Conservation (phyloP, 768 basidiomycete species). For the Mrakia frigida region DNA sequence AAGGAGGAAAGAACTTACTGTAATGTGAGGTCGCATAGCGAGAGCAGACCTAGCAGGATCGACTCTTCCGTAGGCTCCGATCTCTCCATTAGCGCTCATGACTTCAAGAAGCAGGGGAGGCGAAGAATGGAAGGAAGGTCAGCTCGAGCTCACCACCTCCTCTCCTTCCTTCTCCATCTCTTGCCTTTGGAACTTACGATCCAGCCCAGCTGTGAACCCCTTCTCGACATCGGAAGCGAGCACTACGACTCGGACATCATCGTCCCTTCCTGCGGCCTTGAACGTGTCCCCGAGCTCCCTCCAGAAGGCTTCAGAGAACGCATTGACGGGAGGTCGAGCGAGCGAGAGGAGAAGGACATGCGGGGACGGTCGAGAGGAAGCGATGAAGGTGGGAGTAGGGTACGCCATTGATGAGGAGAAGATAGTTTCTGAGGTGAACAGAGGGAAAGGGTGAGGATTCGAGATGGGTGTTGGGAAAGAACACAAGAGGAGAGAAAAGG, state of each 20-base stretch:
- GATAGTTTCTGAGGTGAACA: no score
- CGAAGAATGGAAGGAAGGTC: not conserved
- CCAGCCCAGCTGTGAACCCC: conserved; percentile 76
- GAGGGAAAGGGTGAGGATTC: no score
- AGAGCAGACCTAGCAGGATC: conserved; percentile 41
- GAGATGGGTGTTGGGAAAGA: no score
- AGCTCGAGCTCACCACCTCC: not conserved
- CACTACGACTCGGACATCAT: conserved; percentile 64
- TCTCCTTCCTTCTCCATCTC: conserved; percentile 14
- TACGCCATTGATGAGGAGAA: no score
- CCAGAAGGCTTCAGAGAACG: conserved; percentile 59
- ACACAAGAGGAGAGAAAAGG: no score
- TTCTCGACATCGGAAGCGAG: conserved; percentile 66
- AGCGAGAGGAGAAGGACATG: conserved; percentile 24
- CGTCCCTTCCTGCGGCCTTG: conserved; percentile 47
- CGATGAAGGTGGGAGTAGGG: not conserved
- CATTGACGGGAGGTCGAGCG: conserved; percentile 58
- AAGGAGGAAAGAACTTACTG: conserved; percentile 36
- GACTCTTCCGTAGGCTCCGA: not conserved
- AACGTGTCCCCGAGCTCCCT: conserved; percentile 61
- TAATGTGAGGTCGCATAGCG: conserved; percentile 46
- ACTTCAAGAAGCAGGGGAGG: not conserved
- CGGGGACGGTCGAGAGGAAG: not conserved
- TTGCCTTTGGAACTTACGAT: conserved; percentile 51
- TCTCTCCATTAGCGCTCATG: not conserved